Conservation (phyloP, 768 basidiomycete genomes). For the Mycena polygramma region DNA sequence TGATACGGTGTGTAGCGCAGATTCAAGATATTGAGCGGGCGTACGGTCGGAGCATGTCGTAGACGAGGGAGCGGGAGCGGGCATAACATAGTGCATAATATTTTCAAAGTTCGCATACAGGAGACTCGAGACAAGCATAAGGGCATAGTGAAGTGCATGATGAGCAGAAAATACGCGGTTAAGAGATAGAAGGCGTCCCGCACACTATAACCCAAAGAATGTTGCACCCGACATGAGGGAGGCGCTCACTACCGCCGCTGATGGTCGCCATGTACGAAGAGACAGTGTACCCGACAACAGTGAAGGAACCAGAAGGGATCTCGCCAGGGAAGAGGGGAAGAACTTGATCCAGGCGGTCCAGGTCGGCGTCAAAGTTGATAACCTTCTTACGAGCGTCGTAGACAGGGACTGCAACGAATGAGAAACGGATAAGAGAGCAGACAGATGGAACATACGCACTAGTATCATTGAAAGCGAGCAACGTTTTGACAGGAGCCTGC, state of each 20-base stretch:
- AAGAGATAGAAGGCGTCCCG: slow-evolving; percentile 19
- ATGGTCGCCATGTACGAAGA: background rate
- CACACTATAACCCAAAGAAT: background rate
- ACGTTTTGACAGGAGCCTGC: background rate
- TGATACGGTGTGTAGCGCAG: too few species aligned
- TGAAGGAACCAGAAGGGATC: background rate
- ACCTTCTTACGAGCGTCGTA: background rate
- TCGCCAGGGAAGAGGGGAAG: background rate
- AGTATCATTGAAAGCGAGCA: background rate
- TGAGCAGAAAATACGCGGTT: too few species aligned
- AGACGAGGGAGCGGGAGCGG: too few species aligned
- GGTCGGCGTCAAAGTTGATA: background rate
- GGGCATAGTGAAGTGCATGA: slow-evolving; percentile 10
- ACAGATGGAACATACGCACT: too few species aligned
- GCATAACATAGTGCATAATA: too few species aligned
- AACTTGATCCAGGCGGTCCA: background rate
- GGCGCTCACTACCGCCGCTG: background rate
- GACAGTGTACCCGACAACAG: background rate
- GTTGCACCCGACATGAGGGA: background rate
- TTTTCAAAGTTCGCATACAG: too few species aligned
- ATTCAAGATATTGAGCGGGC: too few species aligned
- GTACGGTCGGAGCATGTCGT: too few species aligned
- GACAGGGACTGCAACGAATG: too few species aligned
- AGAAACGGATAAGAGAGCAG: too few species aligned
- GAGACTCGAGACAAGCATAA: background rate